Evolutionary conservation across 108 stramenopile species (phyloP).

Genomic region (Phaeodactylum tricornutum): DNA sequence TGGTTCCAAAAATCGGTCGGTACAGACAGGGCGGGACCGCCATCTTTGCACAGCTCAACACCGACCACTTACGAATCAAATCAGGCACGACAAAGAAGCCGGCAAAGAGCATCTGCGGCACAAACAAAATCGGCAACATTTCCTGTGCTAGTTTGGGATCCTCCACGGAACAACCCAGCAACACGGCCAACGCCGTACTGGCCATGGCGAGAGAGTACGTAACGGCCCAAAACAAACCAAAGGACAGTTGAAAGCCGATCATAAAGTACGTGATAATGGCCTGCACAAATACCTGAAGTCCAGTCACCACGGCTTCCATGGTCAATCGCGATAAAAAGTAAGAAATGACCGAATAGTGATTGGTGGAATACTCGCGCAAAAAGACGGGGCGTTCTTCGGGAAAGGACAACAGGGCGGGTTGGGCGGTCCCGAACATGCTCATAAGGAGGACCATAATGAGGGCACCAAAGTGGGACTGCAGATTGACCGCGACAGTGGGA

Average conservation of each 20-base stretch:
- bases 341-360: constrained; percentile 59
- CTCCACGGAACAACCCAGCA: constrained; percentile 24
- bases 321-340: constrained; percentile 61
- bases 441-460: constrained; percentile 50
- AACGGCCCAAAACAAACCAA: constrained; percentile 13
- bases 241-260: constrained; percentile 21
- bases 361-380: constrained; percentile 81
- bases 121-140: constrained; percentile 43
- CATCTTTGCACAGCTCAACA: no score
- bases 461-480: constrained; percentile 43
- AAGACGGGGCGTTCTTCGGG: constrained; percentile 85
- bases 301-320: constrained; percentile 48
- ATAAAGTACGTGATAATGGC: constrained; percentile 32
- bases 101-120: constrained; percentile 72
- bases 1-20: not conserved
- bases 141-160: constrained; percentile 35
- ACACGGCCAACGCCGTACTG: constrained; percentile 30
- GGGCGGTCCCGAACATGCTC: constrained; percentile 75
- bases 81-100: constrained; percentile 54
- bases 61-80: constrained; percentile 34
- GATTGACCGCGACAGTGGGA: constrained; percentile 11
- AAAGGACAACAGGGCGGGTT: constrained; percentile 57
- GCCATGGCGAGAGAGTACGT: constrained; percentile 29
- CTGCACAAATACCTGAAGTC: constrained; percentile 33
- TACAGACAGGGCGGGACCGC: not conserved